These are phyloP conservation scores for Claviceps fusiformis DNA, from an alignment of 2,329 filamentous ascomycete genomes.

Conservation along the genomic window DNA sequence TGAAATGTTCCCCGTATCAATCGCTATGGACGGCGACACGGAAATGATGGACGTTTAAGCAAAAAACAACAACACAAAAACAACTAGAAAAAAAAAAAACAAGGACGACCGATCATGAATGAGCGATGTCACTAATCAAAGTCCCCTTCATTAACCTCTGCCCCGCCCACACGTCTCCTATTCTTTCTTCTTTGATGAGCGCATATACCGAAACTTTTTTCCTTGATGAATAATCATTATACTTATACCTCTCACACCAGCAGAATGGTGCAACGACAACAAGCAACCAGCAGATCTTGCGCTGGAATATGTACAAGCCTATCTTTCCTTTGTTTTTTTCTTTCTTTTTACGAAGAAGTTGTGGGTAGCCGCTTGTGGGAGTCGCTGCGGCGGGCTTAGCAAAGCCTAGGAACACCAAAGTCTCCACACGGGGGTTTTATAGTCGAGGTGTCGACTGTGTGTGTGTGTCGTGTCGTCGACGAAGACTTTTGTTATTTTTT, in stretches of 20 bases:
- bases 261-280: constrained; percentile 8
- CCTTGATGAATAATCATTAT: constrained; percentile 3
- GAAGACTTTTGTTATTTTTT: background rate
- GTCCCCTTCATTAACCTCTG: too few species aligned
- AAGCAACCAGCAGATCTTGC: constrained; percentile 10
- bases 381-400: background rate
- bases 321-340: constrained; percentile 2
- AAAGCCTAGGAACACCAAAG: background rate
- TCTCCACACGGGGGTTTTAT: background rate
- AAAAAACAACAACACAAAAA: too few species aligned
- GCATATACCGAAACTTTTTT: background rate
- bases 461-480: background rate
- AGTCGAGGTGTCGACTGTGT: background rate
- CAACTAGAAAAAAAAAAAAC: background rate
- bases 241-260: constrained; percentile 1
- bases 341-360: background rate
- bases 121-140: background rate
- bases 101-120: background rate
- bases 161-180: background rate
- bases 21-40: constrained; percentile 31
- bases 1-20: constrained; percentile 29
- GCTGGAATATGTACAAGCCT: constrained; percentile 13
- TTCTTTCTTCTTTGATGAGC: background rate
- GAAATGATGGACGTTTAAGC: constrained; percentile 46
- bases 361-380: background rate